A percentile compares a stretch with the other conserved stretches of the same genome.
Conservation (phyloP, 75 land plant genomes). For the Cupressus sempervirens region DNA sequence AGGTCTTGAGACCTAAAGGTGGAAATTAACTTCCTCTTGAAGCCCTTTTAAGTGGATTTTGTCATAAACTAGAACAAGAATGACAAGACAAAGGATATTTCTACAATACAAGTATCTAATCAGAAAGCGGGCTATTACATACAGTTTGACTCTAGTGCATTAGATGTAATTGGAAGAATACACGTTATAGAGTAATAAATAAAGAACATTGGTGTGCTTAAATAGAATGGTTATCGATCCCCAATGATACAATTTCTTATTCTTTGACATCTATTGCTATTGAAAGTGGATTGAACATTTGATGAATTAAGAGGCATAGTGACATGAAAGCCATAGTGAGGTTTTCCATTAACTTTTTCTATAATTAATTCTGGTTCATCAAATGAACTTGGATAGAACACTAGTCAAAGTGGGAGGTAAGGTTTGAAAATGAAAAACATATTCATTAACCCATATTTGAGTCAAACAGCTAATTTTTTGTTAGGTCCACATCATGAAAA, state of each 20-base stretch:
- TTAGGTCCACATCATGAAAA: slow-evolving; percentile 7
- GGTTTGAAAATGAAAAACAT: slow-evolving; percentile 18
- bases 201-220: neutral
- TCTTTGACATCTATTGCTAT: slow-evolving; percentile 21
- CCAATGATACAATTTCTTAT: slow-evolving; percentile 15
- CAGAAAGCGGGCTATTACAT: too few relatives aligned
- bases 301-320: neutral
- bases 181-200: slow-evolving; percentile 16
- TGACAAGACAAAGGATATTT: too few relatives aligned
- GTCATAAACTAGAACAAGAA: too few relatives aligned
- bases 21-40: too few relatives aligned
- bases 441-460: neutral
- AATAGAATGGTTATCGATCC: slow-evolving; percentile 23
- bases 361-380: neutral
- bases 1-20: too few relatives aligned
- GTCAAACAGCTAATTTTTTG: neutral
- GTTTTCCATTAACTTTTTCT: neutral
- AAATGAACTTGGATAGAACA: too few relatives aligned
- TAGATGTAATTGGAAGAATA: slow-evolving; percentile 16
- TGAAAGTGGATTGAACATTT: slow-evolving; percentile 12
- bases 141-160: slow-evolving; percentile 22
- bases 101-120: too few relatives aligned
- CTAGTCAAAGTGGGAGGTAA: neutral
- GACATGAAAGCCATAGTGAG: neutral
- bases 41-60: too few relatives aligned